These are phyloP conservation scores for Lepidium sativum DNA, from an alignment of 345 rosid genomes.

Conservation along the genomic window DNA sequence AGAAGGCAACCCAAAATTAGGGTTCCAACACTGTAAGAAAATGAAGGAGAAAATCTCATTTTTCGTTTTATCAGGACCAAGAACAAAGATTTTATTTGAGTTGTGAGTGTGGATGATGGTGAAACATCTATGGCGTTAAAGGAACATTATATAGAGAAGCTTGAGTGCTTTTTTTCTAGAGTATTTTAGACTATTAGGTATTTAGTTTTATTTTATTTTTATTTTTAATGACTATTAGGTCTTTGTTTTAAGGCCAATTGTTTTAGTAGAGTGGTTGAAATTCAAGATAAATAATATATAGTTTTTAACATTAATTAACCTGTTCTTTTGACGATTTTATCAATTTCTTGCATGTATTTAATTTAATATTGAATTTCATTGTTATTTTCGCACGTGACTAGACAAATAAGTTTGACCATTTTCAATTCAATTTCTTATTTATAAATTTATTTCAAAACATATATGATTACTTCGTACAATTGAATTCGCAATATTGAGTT, in stretches of 20 bases:
- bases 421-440: background rate
- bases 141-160: conserved; percentile 15
- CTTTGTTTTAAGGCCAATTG: background rate
- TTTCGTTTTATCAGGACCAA: background rate
- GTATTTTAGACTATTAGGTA: background rate
- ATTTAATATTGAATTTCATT: background rate
- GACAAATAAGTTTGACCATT: no score
- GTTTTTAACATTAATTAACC: background rate
- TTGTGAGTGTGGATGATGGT: conserved; percentile 8
- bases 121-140: background rate
- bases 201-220: background rate
- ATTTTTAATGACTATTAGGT: background rate
- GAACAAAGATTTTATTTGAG: background rate
- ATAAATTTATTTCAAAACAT: conserved; percentile 1
- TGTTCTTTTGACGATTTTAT: background rate
- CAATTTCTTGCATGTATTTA: background rate
- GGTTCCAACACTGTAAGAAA: conserved; percentile 17
- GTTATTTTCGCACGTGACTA: background rate
- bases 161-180: background rate
- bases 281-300: background rate
- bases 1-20: conserved; percentile 24
- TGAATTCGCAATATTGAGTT: background rate
- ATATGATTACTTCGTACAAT: background rate
- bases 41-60: conserved; percentile 7
- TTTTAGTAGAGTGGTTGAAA: background rate